A percentile compares a stretch with the other conserved stretches of the same genome.
phyloP scores from a whole-genome alignment of 2,329 filamentous ascomycete species.

The Dactylellina sp. region DNA sequence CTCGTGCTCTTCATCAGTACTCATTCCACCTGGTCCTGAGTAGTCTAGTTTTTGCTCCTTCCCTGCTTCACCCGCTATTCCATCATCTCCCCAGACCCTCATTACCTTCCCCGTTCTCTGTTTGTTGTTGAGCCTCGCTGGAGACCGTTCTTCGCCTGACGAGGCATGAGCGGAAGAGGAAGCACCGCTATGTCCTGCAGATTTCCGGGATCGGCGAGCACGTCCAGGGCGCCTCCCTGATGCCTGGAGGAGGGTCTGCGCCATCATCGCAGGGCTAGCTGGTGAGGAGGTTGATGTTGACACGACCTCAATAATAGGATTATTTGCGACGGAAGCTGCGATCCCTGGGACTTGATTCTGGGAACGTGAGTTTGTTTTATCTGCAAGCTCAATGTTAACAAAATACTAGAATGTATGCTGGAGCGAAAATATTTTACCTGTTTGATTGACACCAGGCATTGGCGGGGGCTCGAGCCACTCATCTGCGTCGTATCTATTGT shows the following conservation, averaged over 20 bases:
- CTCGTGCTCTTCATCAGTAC: slow-evolving; percentile 69
- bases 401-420: background rate
- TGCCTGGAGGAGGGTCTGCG: slow-evolving; percentile 72
- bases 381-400: slow-evolving; percentile 1
- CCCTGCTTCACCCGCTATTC: slow-evolving; percentile 83
- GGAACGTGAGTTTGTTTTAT: slow-evolving; percentile 1
- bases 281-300: slow-evolving; percentile 73
- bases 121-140: slow-evolving; percentile 64
- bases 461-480: slow-evolving; percentile 47
- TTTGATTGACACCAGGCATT: slow-evolving; percentile 39
- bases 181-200: slow-evolving; percentile 71
- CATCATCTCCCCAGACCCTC: slow-evolving; percentile 91
- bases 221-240: slow-evolving; percentile 66
- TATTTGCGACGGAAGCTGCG: slow-evolving; percentile 1
- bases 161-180: slow-evolving; percentile 73
- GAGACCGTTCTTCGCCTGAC: slow-evolving; percentile 82
- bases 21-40: slow-evolving; percentile 73
- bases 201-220: slow-evolving; percentile 68
- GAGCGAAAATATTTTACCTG: slow-evolving; percentile 4
- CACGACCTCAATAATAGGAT: slow-evolving; percentile 9
- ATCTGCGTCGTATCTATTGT: slow-evolving; percentile 19
- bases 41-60: slow-evolving; percentile 87
- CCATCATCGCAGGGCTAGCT: slow-evolving; percentile 60
- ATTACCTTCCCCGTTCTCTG: slow-evolving; percentile 79
- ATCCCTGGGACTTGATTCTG: slow-evolving; percentile 8